Base-by-base conservation (phyloP, 176 grass and related monocot species). In the Alopecurus myosuroides region DNA sequence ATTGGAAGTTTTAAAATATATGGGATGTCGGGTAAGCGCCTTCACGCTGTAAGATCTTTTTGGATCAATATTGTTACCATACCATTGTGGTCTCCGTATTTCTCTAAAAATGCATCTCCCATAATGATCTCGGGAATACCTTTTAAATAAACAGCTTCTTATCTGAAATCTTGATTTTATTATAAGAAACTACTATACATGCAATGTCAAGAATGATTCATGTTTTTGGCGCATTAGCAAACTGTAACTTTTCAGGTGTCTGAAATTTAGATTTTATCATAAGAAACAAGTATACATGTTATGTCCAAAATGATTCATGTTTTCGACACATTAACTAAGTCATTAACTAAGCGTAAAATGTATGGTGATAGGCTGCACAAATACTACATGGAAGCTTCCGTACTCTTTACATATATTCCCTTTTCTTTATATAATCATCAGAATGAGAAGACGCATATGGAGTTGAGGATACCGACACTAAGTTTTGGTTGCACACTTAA, bases 1-100 rank as follows among this genome's bases (percentile, higher is more conserved):
- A 89, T 23, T 93, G 91, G 78, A 98, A 98, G 70, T 95, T 98
- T 60, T 98, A 93, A 81, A n/a, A n/a, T 98, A 98, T 81, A 98
- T 87, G 22, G 96, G 96, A 90, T 98, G 93, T 72, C 87, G 90
- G 36, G 93, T 98, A 67, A 93, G 91, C 60, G 91, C 91, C 91
- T n/a, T n/a, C n/a, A n/a, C n/a, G n/a, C n/a, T n/a, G n/a, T n/a
- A n/a, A n/a, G n/a, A n/a, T n/a, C n/a, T 81, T 77, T 87, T 90
- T 33, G 91, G 91, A 44, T 95, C 96, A 79, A 98, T 86, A 82
- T 20, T 39, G 96, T 98, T 65, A 95, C 91, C 44, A 70, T 78
- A 41, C 95, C 96, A 81, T 84, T 76, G 34, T 98, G 96, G 86
- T 94, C 88, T 11, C 81, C 83, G 57, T 98, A 95, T 79, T 95